These are phyloP conservation scores for Pyrus bretschneideri DNA, from an alignment of 306 rosid species.

Conservation along the genomic window DNA sequence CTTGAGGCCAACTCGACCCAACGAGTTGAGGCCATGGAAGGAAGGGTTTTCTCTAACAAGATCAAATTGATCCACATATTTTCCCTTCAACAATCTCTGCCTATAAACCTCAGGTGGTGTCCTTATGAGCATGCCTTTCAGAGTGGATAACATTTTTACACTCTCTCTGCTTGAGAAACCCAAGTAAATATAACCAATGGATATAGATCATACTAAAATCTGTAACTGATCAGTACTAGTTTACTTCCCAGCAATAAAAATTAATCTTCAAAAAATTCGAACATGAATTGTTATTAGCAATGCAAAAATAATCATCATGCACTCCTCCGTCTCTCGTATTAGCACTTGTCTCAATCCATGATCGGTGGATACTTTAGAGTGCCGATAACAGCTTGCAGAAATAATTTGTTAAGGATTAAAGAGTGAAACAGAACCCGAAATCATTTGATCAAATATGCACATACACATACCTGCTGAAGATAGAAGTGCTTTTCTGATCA, in stretches of 20 bases:
- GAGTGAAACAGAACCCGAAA: neutral
- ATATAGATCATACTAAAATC: too few relatives aligned
- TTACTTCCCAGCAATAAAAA: neutral
- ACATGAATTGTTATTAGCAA: neutral
- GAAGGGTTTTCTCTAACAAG: constrained; percentile 8
- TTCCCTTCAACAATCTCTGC: constrained; percentile 26
- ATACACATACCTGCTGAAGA: neutral
- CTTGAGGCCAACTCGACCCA: constrained; percentile 12
- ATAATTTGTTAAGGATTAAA: neutral
- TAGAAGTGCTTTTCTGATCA: neutral
- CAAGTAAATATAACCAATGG: neutral
- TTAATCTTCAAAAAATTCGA: neutral
- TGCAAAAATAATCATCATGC: too few relatives aligned
- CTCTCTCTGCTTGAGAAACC: neutral
- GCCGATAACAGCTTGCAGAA: neutral
- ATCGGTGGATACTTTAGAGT: neutral
- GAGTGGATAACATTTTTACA: constrained; percentile 44
- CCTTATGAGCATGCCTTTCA: constrained; percentile 53
- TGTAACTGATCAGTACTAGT: neutral
- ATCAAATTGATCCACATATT: constrained; percentile 16
- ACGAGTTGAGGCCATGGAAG: neutral
- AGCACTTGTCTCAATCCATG: neutral
- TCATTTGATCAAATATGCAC: neutral
- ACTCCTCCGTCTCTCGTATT: neutral
- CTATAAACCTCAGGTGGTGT: constrained; percentile 32